These are phyloP conservation scores for Irineochytrium annulatum DNA, from an alignment of 192 early-diverging fungal species.

Conservation along the genomic window DNA sequence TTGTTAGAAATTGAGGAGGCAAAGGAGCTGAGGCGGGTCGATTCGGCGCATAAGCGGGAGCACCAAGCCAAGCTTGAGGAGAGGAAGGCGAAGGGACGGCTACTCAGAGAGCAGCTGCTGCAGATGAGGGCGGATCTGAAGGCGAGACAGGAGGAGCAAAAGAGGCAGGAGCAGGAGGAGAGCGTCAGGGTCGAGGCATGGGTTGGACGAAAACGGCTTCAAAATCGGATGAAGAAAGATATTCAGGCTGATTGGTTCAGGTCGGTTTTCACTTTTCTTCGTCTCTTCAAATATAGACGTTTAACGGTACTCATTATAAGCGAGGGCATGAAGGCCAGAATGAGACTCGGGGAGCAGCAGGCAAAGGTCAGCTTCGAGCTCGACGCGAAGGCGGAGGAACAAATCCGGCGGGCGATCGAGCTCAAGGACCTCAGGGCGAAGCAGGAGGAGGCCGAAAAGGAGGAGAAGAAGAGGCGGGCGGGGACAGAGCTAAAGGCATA, in stretches of 20 bases:
- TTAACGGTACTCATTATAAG: slow-evolving; percentile 11
- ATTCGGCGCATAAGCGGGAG: neutral
- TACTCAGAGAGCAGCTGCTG: slow-evolving; percentile 7
- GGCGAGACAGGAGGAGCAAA: neutral
- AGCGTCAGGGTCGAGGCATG: slow-evolving; percentile 26
- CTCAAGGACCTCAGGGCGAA: slow-evolving; percentile 20
- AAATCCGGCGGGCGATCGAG: slow-evolving; percentile 20
- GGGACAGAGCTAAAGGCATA: slow-evolving; percentile 16
- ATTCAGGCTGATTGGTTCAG: slow-evolving; percentile 32
- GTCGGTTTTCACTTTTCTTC: slow-evolving; percentile 13
- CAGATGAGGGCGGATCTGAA: neutral
- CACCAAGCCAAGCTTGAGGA: slow-evolving; percentile 11
- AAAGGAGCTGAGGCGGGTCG: neutral
- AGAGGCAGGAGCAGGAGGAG: slow-evolving; percentile 14
- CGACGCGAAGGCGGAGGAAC: slow-evolving; percentile 31
- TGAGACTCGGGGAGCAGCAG: slow-evolving; percentile 27
- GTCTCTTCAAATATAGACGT: neutral
- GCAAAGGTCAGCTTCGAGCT: neutral
- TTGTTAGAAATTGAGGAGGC: neutral
- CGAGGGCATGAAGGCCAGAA: slow-evolving; percentile 13
- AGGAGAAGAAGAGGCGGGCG: slow-evolving; percentile 11
- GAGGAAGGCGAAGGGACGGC: slow-evolving; percentile 5
- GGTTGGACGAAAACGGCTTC: slow-evolving; percentile 26
- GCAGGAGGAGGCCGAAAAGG: slow-evolving; percentile 8
- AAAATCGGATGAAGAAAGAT: slow-evolving; percentile 28